Evolutionary conservation across 495 filamentous ascomycete species (phyloP), one percentile per base, ranked within the genome.

Genomic region (Xylaria acuta): DNA sequence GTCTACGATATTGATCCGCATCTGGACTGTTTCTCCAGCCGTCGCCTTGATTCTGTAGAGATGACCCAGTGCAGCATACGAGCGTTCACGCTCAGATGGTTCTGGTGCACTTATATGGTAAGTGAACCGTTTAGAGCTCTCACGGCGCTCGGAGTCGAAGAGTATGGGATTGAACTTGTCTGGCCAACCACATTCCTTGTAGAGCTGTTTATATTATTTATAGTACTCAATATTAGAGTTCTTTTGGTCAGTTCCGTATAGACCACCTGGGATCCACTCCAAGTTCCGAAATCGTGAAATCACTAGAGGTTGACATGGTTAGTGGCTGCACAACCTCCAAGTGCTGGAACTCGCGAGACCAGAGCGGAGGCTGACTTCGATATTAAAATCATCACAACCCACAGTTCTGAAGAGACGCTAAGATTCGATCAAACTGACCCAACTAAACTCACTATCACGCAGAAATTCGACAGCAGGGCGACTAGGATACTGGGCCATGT

Each of bases 121-220:
- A 30, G 32, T 38, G 32, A 38, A 63, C 59, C 34, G 59, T 41
- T 63, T 41, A 1, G 34, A 34, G n/a, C 60, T 34, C 40, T 12
- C 60, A 27, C n/a, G 40, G 20, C 36, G 34, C 40, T 64, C 41
- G 2, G 34, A 11, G 34, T 64, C 60, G 34, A 64, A 64, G 34
- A 64, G 60, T 12, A 64, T 22, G 25, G 60, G 60, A 41, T 64
- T 64, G 34, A 64, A 64, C 36, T 40, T 64, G 34, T 64, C 60
- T 14, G 60, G 60, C 60, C 60, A 64, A 18, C 60, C 60, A 41
- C 60, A 64, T 22, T 64, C 60, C 60, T 43, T 22, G 40, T 64
- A 64, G 40, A 64, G 60, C 3, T 41, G n/a, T 18, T 64, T 64
- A 43, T 41, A 64, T 16, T 64, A 25, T 5, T 18, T 9, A 30